Conservation (phyloP, 2,329 filamentous ascomycete species). For the Paraphaeosphaeria sporulosa region DNA sequence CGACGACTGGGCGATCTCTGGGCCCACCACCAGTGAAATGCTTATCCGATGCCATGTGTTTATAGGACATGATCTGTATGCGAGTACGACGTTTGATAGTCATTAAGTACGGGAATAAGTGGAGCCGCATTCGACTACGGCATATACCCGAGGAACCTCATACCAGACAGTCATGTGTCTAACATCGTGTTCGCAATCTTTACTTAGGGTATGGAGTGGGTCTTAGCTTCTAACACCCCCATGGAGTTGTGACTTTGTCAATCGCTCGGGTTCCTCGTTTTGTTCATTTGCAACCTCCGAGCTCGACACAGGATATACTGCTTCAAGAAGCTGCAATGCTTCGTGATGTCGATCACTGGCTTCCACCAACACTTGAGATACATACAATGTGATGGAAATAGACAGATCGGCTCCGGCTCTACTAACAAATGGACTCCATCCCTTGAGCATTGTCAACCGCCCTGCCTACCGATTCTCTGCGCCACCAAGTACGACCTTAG, state of each 20-base stretch:
- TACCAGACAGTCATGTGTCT: not conserved
- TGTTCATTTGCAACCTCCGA: not conserved
- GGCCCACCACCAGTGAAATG: not conserved
- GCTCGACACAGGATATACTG: not conserved
- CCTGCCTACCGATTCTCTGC: no score
- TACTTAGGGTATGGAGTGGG: not conserved
- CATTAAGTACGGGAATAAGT: not conserved
- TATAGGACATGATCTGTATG: not conserved
- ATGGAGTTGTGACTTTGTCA: not conserved
- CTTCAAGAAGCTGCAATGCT: no score
- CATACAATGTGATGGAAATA: no score
- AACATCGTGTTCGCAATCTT: not conserved
- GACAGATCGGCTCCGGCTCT: no score
- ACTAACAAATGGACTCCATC: no score
- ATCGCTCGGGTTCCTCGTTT: not conserved
- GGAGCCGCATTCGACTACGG: no score
- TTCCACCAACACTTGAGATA: no score
- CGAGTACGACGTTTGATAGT: not conserved
- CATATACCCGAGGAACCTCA: no score
- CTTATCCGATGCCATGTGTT: not conserved
- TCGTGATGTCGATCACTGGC: no score
- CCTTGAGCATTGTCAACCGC: no score
- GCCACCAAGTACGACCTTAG: no score
- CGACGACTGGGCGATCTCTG: not conserved
- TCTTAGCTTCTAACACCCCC: not conserved